A percentile compares a stretch with the other conserved stretches of the same genome.
Evolutionary conservation across 495 filamentous ascomycete genomes (phyloP).

Genomic region (Elasticomyces elasticus): DNA sequence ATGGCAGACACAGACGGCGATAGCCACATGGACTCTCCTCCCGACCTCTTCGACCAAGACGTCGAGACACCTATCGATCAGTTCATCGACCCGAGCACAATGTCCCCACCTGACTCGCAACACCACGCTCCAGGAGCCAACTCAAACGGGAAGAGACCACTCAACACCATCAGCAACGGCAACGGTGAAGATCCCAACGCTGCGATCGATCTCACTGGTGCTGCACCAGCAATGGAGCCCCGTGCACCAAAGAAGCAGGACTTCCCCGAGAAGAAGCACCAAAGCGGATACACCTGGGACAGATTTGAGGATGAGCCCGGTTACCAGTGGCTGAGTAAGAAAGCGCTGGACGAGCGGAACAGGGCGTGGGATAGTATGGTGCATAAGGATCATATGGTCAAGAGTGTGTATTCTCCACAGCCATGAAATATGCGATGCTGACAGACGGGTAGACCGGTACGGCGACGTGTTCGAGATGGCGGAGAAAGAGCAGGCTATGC

Average conservation of each 20-base stretch:
- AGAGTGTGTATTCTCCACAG: conserved; percentile 21
- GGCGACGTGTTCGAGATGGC: conserved; percentile 21
- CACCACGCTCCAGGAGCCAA: conserved; percentile 24
- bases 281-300: conserved; percentile 31
- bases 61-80: background rate
- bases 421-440: background rate
- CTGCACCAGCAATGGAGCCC: background rate
- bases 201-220: background rate
- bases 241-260: conserved; percentile 16
- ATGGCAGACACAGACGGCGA: conserved; percentile 19
- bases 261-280: conserved; percentile 18
- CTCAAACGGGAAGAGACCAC: conserved; percentile 28
- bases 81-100: conserved; percentile 22
- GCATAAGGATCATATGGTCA: conserved; percentile 27
- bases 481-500: conserved; percentile 14
- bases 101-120: conserved; percentile 49
- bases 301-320: conserved; percentile 37
- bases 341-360: conserved; percentile 28
- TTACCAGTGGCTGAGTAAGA: conserved; percentile 46
- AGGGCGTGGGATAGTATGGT: conserved; percentile 30
- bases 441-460: conserved; percentile 8
- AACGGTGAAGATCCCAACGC: conserved; percentile 1
- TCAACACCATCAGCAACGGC: conserved; percentile 20
- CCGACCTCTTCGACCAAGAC: conserved; percentile 36
- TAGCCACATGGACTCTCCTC: conserved; percentile 38